phyloP scores from a whole-genome alignment of 768 basidiomycete species.

The Suillus weaverae region DNA sequence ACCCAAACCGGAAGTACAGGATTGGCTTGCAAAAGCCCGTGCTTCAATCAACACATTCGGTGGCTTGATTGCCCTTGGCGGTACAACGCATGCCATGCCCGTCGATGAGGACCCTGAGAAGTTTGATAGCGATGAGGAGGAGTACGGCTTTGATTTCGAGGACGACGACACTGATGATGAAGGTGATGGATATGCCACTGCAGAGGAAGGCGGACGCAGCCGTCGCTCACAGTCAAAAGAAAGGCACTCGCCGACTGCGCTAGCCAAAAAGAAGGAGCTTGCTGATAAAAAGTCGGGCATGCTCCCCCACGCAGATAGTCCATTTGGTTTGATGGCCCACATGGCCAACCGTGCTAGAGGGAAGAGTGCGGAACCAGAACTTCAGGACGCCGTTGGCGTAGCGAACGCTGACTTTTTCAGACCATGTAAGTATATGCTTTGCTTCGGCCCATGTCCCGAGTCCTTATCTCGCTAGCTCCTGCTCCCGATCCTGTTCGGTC shows the following conservation, averaged over 20 bases:
- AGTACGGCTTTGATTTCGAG: slow-evolving; percentile 41
- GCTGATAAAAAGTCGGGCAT: slow-evolving; percentile 49
- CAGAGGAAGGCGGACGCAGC: slow-evolving; percentile 19
- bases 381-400: slow-evolving; percentile 58
- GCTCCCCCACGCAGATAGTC: slow-evolving; percentile 60
- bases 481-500: slow-evolving; percentile 41
- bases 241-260: slow-evolving; percentile 31
- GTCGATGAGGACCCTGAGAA: slow-evolving; percentile 38
- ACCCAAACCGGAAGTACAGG: slow-evolving; percentile 58
- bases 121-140: slow-evolving; percentile 42
- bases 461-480: slow-evolving; percentile 33
- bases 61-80: slow-evolving; percentile 62
- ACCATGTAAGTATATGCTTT: slow-evolving; percentile 44
- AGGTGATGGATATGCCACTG: slow-evolving; percentile 30
- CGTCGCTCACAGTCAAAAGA: slow-evolving; percentile 19
- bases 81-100: slow-evolving; percentile 41
- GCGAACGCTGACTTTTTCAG: slow-evolving; percentile 70
- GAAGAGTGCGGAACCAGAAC: slow-evolving; percentile 44
- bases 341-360: slow-evolving; percentile 50
- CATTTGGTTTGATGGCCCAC: slow-evolving; percentile 76
- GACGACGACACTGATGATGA: slow-evolving; percentile 40
- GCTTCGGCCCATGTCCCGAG: neutral
- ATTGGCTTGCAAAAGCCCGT: slow-evolving; percentile 77
- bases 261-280: slow-evolving; percentile 39
- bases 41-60: slow-evolving; percentile 69